A percentile compares a stretch with the other conserved stretches of the same genome.
Conservation (phyloP, 129 eudicot species). For the Pulicaria dysenterica region DNA sequence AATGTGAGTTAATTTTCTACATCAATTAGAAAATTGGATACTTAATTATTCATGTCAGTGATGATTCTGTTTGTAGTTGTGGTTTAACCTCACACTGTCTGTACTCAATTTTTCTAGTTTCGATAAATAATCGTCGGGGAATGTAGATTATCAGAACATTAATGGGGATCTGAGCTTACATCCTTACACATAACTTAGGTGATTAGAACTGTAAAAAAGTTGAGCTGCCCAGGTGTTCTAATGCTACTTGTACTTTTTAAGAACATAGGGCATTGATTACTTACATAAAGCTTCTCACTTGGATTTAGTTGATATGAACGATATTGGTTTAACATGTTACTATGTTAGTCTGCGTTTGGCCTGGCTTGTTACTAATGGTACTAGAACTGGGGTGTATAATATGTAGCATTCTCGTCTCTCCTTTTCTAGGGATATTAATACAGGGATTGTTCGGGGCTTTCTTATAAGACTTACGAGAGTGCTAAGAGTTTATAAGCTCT, state of each 20-base stretch:
- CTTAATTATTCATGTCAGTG: background rate
- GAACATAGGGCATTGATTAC: background rate
- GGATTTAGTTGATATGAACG: background rate
- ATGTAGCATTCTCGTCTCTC: background rate
- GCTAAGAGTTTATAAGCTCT: too few relatives aligned
- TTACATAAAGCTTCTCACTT: background rate
- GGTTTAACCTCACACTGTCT: background rate
- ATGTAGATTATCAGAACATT: background rate
- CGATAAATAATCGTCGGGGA: background rate
- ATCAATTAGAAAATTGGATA: background rate
- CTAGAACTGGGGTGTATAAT: background rate
- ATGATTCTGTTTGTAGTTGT: slow-evolving; percentile 15
- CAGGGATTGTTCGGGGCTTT: too few relatives aligned
- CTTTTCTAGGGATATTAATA: too few relatives aligned
- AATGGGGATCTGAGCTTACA: slow-evolving; percentile 13
- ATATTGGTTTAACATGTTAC: background rate
- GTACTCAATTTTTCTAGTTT: background rate
- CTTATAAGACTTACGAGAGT: too few relatives aligned
- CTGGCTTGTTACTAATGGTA: background rate
- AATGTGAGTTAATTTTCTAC: slow-evolving; percentile 50
- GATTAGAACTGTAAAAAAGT: slow-evolving; percentile 1
- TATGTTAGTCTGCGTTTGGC: slow-evolving; percentile 1
- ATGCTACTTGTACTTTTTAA: background rate
- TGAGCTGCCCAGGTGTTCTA: slow-evolving; percentile 15
- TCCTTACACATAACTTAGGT: background rate